A percentile compares a stretch with the other conserved stretches of the same genome.
Conservation (phyloP, 1,139 yeast species). For the Kazachstania sp. region DNA sequence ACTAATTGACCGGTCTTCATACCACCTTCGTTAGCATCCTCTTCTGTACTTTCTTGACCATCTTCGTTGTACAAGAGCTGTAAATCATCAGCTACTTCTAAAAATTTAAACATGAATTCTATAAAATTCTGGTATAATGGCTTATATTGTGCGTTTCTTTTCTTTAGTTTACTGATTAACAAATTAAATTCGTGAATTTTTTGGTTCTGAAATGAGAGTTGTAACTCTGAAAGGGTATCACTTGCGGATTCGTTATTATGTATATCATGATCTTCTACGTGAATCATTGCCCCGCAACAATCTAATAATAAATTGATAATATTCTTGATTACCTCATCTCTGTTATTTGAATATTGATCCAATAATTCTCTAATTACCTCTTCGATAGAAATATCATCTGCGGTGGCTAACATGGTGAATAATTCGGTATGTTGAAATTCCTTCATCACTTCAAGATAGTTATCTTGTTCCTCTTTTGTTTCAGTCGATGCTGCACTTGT, state of each 20-base stretch:
- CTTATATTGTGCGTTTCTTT: constrained; percentile 35
- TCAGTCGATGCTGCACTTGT: background rate
- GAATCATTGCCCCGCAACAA: constrained; percentile 58
- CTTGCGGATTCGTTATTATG: constrained; percentile 64
- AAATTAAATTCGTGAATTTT: constrained; percentile 66
- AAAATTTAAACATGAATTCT: constrained; percentile 47
- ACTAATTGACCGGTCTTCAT: constrained; percentile 37
- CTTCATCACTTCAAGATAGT: constrained; percentile 28
- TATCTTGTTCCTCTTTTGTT: constrained; percentile 20
- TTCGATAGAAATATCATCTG: constrained; percentile 43
- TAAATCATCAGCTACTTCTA: constrained; percentile 50
- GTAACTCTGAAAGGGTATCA: constrained; percentile 67
- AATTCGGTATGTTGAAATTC: constrained; percentile 46
- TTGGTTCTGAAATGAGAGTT: constrained; percentile 56
- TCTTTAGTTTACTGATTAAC: constrained; percentile 40
- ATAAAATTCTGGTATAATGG: constrained; percentile 47
- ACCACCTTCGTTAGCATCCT: constrained; percentile 28
- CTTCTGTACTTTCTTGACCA: constrained; percentile 36
- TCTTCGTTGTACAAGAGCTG: constrained; percentile 48
- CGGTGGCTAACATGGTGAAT: constrained; percentile 47
- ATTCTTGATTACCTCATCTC: constrained; percentile 46
- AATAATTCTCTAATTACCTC: constrained; percentile 69
- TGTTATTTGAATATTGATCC: constrained; percentile 41
- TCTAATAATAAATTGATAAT: constrained; percentile 63
- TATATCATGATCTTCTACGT: constrained; percentile 70